These are phyloP conservation scores for Mycena kentingensis DNA, from an alignment of 768 basidiomycete species.

Conservation along the genomic window DNA sequence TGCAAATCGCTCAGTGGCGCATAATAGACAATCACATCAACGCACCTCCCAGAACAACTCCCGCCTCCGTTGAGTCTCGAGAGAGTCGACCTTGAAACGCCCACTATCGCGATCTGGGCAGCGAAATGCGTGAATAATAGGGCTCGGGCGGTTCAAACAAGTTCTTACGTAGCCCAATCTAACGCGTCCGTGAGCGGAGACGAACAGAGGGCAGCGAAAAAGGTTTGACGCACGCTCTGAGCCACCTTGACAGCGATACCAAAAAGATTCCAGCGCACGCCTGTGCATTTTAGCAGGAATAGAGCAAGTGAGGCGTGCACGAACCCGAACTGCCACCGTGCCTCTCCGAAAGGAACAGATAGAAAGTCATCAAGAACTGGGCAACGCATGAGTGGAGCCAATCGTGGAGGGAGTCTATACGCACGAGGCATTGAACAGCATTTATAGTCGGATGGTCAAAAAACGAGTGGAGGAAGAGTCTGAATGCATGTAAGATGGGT, in stretches of 20 bases:
- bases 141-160: neutral
- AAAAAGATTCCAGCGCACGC: constrained; percentile 69
- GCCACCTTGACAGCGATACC: constrained; percentile 70
- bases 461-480: constrained; percentile 60
- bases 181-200: constrained; percentile 16
- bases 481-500: neutral
- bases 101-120: constrained; percentile 66
- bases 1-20: constrained; percentile 17
- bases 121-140: constrained; percentile 14
- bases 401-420: constrained; percentile 25
- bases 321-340: constrained; percentile 66
- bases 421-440: constrained; percentile 66
- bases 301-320: no score
- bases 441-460: constrained; percentile 70
- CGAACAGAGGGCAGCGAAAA: constrained; percentile 21
- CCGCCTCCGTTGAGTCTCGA: constrained; percentile 62
- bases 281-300: no score
- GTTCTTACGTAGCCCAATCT: constrained; percentile 72
- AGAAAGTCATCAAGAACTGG: constrained; percentile 71
- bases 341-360: constrained; percentile 67
- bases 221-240: constrained; percentile 56
- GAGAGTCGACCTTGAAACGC: constrained; percentile 61
- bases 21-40: constrained; percentile 27
- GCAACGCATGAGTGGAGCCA: constrained; percentile 8
- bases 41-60: constrained; percentile 65